These are phyloP conservation scores for Nicotiana paniculata DNA, from an alignment of 257 asterid genomes.

Conservation along the genomic window DNA sequence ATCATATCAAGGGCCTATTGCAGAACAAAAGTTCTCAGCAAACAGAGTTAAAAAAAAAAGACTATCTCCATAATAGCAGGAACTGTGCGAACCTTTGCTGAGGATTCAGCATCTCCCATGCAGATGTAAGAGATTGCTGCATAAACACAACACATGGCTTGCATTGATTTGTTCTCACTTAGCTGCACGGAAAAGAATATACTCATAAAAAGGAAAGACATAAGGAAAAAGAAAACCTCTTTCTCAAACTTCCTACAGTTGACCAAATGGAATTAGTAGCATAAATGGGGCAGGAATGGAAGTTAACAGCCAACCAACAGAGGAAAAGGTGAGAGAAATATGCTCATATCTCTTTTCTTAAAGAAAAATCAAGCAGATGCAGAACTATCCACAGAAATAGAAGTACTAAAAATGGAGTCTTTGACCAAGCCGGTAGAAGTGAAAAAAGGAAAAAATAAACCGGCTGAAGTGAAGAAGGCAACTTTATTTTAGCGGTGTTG, in stretches of 20 bases:
- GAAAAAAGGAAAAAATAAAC: background rate
- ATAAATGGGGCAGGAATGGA: background rate
- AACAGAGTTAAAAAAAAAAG: background rate
- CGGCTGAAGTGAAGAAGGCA: background rate
- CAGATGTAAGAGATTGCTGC: conserved; percentile 89
- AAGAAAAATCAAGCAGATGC: background rate
- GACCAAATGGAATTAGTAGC: background rate
- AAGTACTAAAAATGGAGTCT: background rate
- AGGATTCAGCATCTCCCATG: conserved; percentile 92
- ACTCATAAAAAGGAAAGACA: conserved; percentile 5
- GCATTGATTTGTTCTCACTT: conserved; percentile 78
- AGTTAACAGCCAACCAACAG: background rate
- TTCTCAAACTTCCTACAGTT: background rate
- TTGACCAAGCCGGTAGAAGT: background rate
- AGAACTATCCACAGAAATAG: background rate
- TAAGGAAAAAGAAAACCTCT: background rate
- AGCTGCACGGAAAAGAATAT: conserved; percentile 29
- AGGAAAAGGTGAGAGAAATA: background rate
- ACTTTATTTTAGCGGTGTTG: background rate
- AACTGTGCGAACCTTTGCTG: conserved; percentile 54
- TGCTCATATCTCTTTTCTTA: background rate
- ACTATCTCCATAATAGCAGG: background rate
- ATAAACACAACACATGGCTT: conserved; percentile 81
- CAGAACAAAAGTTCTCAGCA: background rate
- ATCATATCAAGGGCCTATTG: conserved; percentile 82